Percentiles rank a stretch among this genome's conserved stretches.
phyloP scores from a whole-genome alignment of 2,329 filamentous ascomycete species.

The Sarocladium strictum region DNA sequence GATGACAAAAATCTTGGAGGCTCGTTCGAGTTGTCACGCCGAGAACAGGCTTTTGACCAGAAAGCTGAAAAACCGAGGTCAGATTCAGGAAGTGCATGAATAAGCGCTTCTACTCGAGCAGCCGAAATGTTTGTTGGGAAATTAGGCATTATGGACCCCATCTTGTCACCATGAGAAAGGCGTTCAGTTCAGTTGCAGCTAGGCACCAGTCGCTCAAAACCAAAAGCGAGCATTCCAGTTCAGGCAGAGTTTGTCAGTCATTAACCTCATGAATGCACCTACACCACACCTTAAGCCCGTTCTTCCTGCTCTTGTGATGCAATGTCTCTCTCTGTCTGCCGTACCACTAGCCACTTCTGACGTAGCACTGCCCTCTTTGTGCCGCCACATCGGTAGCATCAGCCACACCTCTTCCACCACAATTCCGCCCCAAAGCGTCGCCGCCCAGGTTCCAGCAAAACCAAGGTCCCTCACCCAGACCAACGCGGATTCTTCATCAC shows the following conservation, averaged over 20 bases:
- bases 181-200: no score
- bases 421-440: slow-evolving; percentile 5
- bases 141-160: not conserved
- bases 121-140: not conserved
- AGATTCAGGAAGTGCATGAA: not conserved
- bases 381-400: slow-evolving; percentile 4
- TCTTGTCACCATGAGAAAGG: not conserved
- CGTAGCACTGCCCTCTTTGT: not conserved
- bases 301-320: not conserved
- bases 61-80: no score
- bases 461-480: slow-evolving; percentile 6
- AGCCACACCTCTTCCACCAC: slow-evolving; percentile 4
- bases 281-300: not conserved
- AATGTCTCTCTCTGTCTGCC: not conserved
- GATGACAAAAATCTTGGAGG: no score
- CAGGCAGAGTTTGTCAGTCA: not conserved
- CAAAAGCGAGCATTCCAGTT: no score
- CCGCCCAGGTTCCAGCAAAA: slow-evolving; percentile 1
- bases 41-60: no score
- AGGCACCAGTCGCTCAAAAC: no score
- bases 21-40: no score
- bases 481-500: not conserved
- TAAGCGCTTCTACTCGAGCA: not conserved
- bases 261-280: not conserved
- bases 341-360: slow-evolving; percentile 1